These are phyloP conservation scores for Pyrenochaeta sp. DNA, from an alignment of 2,329 filamentous ascomycete species.

Conservation along the genomic window DNA sequence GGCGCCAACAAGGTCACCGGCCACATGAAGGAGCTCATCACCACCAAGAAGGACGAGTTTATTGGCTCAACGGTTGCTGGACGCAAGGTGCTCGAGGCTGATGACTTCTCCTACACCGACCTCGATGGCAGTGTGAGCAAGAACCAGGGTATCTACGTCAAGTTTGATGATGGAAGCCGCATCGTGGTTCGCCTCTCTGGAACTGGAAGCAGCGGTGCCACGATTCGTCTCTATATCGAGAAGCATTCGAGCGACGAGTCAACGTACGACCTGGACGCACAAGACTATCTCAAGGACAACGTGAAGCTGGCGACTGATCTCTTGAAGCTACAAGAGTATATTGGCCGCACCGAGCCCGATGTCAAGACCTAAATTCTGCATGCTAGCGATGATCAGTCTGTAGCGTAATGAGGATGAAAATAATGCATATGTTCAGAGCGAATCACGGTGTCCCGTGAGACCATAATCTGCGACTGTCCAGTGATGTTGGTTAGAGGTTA, in stretches of 20 bases:
- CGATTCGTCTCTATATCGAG: slow-evolving; percentile 96
- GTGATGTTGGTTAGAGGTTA: slow-evolving; percentile 4
- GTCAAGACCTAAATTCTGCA: slow-evolving; percentile 79
- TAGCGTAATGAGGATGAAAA: slow-evolving; percentile 10
- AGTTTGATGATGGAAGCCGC: slow-evolving; percentile 92
- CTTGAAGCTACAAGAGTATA: slow-evolving; percentile 91
- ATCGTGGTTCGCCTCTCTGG: slow-evolving; percentile 95
- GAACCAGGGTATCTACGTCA: slow-evolving; percentile 94
- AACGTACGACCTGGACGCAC: slow-evolving; percentile 81
- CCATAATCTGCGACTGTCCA: slow-evolving; percentile 2
- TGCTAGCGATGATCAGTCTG: slow-evolving; percentile 1
- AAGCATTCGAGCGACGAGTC: slow-evolving; percentile 85
- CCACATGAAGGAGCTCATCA: slow-evolving; percentile 80
- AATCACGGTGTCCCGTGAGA: not conserved
- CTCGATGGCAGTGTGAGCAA: slow-evolving; percentile 95
- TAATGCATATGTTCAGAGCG: too few relatives aligned
- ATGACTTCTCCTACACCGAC: slow-evolving; percentile 98
- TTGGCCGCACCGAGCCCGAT: slow-evolving; percentile 91
- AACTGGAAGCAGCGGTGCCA: slow-evolving; percentile 93
- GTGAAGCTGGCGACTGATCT: slow-evolving; percentile 84
- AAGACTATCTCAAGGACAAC: slow-evolving; percentile 92
- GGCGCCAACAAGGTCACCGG: slow-evolving; percentile 90
- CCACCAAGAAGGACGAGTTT: slow-evolving; percentile 72
- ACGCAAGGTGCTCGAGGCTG: slow-evolving; percentile 85
- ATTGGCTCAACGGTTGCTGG: slow-evolving; percentile 82